Evolutionary conservation across 345 rosid species (phyloP).

Genomic region (Triadica sebifera): DNA sequence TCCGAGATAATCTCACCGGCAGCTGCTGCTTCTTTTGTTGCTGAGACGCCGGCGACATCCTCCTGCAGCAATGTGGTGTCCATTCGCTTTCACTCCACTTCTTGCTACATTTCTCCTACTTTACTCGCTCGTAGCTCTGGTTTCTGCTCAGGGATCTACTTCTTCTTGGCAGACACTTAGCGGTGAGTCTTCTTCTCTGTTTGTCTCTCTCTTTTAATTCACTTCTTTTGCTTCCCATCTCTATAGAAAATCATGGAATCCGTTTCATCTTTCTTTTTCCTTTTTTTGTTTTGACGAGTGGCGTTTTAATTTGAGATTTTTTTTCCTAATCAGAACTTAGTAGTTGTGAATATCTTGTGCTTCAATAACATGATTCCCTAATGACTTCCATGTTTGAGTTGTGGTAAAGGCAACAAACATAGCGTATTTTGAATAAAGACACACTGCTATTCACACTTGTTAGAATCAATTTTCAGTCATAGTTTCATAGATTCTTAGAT

Average conservation of each 20-base stretch:
- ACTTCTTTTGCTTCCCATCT: background rate
- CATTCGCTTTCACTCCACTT: background rate
- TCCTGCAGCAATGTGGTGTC: conserved; percentile 12
- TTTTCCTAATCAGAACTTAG: no score
- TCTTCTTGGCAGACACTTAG: conserved; percentile 13
- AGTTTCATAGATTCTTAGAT: background rate
- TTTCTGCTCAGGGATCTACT: conserved; percentile 16
- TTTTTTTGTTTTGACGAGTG: no score
- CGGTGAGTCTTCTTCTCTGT: background rate
- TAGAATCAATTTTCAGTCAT: background rate
- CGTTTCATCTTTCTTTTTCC: background rate
- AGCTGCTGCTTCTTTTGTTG: background rate
- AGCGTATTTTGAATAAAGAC: background rate
- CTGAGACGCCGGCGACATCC: conserved; percentile 6
- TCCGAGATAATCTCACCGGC: conserved; percentile 4
- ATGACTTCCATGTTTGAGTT: background rate
- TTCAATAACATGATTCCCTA: background rate
- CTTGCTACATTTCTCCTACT: conserved; percentile 5
- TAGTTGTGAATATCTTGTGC: background rate
- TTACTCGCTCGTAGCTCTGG: background rate
- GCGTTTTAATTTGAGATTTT: background rate
- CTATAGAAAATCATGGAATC: background rate
- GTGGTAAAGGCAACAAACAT: no score
- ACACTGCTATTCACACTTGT: background rate
- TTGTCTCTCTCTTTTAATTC: background rate